phyloP scores from a whole-genome alignment of 2,329 filamentous ascomycete species.

The Aspergillus sp. region DNA sequence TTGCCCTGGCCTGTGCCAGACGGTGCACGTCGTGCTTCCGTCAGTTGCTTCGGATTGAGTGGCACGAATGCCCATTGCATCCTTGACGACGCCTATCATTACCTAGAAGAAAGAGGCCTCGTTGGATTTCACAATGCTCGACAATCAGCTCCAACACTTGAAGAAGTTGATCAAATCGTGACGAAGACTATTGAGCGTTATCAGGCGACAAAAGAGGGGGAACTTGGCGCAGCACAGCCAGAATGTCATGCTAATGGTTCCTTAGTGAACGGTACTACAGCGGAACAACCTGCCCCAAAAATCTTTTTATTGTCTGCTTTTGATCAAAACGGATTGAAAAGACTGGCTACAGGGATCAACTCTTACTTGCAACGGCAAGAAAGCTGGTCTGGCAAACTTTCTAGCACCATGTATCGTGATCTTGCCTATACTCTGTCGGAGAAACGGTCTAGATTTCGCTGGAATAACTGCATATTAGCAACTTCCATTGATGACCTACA shows the following conservation, averaged over 20 bases:
- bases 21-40: constrained; percentile 16
- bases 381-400: constrained; percentile 9
- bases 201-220: too few relatives aligned
- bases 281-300: too few relatives aligned
- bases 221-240: background rate
- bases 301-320: too few relatives aligned
- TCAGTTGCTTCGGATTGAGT: constrained; percentile 24
- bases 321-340: too few relatives aligned
- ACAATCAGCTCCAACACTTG: background rate
- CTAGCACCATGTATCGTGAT: constrained; percentile 18
- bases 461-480: constrained; percentile 16
- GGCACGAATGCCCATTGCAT: constrained; percentile 23
- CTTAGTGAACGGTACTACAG: too few relatives aligned
- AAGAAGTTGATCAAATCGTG: constrained; percentile 15
- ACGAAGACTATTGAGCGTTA: constrained; percentile 8
- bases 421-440: constrained; percentile 21
- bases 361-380: too few relatives aligned
- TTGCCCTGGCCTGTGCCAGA: constrained; percentile 21
- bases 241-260: constrained; percentile 7
- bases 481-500: constrained; percentile 17
- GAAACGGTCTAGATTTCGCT: constrained; percentile 21
- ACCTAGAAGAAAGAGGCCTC: background rate
- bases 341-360: too few relatives aligned
- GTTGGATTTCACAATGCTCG: too few relatives aligned
- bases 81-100: background rate